Conservation (phyloP, 2,329 filamentous ascomycete genomes). For the Monilinia vaccinii-corymbosi region DNA sequence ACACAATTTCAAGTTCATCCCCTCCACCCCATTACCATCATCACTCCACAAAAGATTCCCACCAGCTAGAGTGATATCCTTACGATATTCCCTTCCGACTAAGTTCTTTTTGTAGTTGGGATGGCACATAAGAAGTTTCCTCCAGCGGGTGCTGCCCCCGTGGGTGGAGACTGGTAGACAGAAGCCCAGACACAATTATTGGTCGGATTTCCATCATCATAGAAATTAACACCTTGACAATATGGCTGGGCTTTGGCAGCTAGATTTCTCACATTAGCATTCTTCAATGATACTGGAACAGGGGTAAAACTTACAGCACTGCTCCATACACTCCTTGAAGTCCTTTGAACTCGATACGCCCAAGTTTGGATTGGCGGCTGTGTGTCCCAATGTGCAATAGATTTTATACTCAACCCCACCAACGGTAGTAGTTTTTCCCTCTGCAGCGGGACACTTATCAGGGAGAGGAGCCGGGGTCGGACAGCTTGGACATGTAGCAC, state of each 20-base stretch:
- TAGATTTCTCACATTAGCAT: background rate
- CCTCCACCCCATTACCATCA: background rate
- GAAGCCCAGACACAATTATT: conserved; percentile 1
- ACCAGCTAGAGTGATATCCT: background rate
- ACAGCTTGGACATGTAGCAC: background rate
- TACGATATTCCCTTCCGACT: background rate
- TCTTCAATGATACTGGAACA: background rate
- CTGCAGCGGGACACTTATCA: background rate
- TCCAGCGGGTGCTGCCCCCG: background rate
- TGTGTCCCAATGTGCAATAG: background rate
- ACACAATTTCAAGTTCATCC: background rate
- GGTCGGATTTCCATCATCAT: background rate
- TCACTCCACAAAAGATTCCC: background rate
- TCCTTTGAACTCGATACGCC: background rate
- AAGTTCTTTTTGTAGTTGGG: background rate
- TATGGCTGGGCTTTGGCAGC: background rate
- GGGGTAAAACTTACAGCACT: conserved; percentile 2
- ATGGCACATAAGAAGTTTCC: background rate
- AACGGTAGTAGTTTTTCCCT: background rate
- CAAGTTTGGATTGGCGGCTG: background rate
- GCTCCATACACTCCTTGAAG: conserved; percentile 6
- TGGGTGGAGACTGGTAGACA: background rate
- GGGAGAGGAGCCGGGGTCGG: background rate
- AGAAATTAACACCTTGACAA: background rate
- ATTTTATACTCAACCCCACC: background rate